Evolutionary conservation across 495 filamentous ascomycete species (phyloP), one percentile per base, ranked within the genome.

Genomic region (Rusavskia elegans): DNA sequence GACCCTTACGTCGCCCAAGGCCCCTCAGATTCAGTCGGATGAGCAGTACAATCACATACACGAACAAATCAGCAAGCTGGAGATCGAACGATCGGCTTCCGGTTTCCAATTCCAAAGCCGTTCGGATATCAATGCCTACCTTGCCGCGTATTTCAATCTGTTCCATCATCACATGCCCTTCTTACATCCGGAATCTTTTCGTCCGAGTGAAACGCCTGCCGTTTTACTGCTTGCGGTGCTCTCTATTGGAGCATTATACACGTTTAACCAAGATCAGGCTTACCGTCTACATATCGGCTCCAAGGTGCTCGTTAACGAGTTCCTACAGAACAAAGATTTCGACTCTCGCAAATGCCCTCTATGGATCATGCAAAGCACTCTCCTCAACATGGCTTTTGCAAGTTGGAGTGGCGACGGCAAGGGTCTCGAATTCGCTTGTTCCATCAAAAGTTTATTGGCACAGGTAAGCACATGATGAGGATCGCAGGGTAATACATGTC

Each of bases 321-420:
- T 96, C 66, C 66, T 98, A 57, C 89, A 95, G 67, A 90, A 94
- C 69, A 93, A 95, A 69, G 89, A 95, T 63, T 96, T 96, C 67
- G 93, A 88, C 74, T 97, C 92, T n/a, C 79, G 89, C 50, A 97
- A 95, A 65, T 98, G 92, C 62, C 92, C 92, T 7, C 69, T 98
- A 29, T 97, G 90, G 89, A 87, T 88, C 37, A 97, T 97, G 85
- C 92, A 97, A 64, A 85, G 85, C 64, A 88, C 87, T 14, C 72
- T 98, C 48, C 72, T 98, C 45, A 98, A 98, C 73, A 97, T 96
- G 92, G 84, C 94, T 58, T 97, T 98, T 66, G 92, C 94, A 37
- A 96, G 90, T 74, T 98, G 92, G 92, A 97, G 93, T 63, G 92
- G 92, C 55, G 92, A 97, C 64, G 79, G 92, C 14, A 97, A 97